These are phyloP conservation scores for Magnaporthales sp. DNA, from an alignment of 2,329 filamentous ascomycete genomes.

Conservation along the genomic window DNA sequence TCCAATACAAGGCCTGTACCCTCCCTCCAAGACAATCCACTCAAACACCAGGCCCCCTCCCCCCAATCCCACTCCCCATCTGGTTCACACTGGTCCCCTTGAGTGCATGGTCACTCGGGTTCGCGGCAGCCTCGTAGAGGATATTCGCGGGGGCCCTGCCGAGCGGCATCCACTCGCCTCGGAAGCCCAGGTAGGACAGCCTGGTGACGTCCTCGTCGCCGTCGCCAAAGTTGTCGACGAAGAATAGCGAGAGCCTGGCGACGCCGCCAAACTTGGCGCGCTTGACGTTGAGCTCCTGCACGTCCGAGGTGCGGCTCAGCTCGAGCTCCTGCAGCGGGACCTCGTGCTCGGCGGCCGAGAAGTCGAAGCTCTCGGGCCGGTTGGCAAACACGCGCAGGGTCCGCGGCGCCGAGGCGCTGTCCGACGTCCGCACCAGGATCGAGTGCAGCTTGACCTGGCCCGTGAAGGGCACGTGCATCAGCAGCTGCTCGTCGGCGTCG, in stretches of 20 bases:
- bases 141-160: conserved; percentile 78
- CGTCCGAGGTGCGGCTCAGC: conserved; percentile 66
- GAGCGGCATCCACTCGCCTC: conserved; percentile 85
- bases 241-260: conserved; percentile 75
- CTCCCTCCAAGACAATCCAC: background rate
- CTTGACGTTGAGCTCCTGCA: conserved; percentile 83
- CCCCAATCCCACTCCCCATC: conserved; percentile 46
- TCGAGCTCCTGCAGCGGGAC: conserved; percentile 67
- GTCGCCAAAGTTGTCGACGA: conserved; percentile 40
- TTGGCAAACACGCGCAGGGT: conserved; percentile 87
- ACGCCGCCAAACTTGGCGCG: conserved; percentile 83
- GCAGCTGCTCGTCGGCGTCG: conserved; percentile 85
- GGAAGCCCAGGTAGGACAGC: conserved; percentile 81
- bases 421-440: conserved; percentile 74
- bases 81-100: conserved; percentile 47
- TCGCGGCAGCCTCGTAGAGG: conserved; percentile 87
- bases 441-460: conserved; percentile 89
- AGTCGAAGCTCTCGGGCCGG: conserved; percentile 76
- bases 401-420: conserved; percentile 60
- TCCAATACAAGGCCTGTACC: background rate
- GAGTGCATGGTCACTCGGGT: conserved; percentile 75
- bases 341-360: conserved; percentile 62
- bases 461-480: conserved; percentile 92
- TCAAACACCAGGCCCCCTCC: conserved; percentile 10
- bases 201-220: conserved; percentile 51